These are phyloP conservation scores for Podospora appendiculata DNA, from an alignment of 495 filamentous ascomycete species.

Conservation along the genomic window DNA sequence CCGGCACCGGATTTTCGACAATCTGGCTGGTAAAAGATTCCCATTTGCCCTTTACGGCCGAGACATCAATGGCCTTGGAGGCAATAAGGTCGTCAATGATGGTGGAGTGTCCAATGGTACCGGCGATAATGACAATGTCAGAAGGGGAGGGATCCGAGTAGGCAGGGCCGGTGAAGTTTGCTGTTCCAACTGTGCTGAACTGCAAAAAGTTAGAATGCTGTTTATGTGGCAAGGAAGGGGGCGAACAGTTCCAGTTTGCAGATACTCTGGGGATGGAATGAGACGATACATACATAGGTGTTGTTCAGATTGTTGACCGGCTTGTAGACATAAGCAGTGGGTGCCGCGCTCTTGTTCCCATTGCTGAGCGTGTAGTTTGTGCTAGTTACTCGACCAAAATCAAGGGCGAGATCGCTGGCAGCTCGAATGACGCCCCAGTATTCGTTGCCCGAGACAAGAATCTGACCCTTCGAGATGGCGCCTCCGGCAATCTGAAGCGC, in stretches of 20 bases:
- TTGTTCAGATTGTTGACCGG: constrained; percentile 39
- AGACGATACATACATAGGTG: constrained; percentile 9
- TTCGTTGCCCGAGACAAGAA: constrained; percentile 48
- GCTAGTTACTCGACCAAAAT: constrained; percentile 64
- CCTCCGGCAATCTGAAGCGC: constrained; percentile 41
- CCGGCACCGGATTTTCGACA: constrained; percentile 50
- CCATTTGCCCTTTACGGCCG: constrained; percentile 53
- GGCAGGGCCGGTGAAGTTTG: constrained; percentile 36
- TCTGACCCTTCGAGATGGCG: constrained; percentile 34
- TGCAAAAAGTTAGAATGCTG: constrained; percentile 6
- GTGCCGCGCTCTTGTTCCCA: constrained; percentile 29
- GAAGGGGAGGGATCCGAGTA: constrained; percentile 35
- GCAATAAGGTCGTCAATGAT: constrained; percentile 51
- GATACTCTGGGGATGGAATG: not conserved
- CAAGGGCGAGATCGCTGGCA: constrained; percentile 55
- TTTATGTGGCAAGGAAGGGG: not conserved
- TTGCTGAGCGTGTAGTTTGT: constrained; percentile 49
- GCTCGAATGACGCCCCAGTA: constrained; percentile 63
- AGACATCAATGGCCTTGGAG: constrained; percentile 47
- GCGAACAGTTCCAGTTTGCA: not conserved
- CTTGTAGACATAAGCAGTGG: constrained; percentile 32
- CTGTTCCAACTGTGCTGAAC: constrained; percentile 34
- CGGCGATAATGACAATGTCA: constrained; percentile 57
- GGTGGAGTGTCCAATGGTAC: constrained; percentile 56
- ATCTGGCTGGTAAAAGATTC: constrained; percentile 58